Evolutionary conservation across 176 grass and related monocot genomes (phyloP).

Genomic region (Olyra latifolia): DNA sequence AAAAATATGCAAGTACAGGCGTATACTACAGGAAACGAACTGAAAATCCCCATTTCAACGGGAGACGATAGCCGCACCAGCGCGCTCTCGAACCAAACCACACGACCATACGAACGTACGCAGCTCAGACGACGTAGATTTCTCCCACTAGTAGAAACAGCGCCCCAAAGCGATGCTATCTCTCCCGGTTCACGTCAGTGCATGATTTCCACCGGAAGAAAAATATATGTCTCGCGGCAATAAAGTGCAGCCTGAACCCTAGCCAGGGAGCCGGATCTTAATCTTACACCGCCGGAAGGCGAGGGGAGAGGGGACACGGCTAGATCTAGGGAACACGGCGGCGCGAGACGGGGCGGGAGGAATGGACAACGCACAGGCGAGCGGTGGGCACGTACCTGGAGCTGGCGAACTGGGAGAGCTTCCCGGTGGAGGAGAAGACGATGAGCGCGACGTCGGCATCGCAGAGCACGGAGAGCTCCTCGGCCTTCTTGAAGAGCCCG

Average conservation of each 20-base stretch:
- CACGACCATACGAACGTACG: neutral
- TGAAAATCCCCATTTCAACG: slow-evolving; percentile 29
- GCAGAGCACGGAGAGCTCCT: slow-evolving; percentile 88
- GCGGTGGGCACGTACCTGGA: slow-evolving; percentile 50
- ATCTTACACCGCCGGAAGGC: slow-evolving; percentile 19
- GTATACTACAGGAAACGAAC: slow-evolving; percentile 14
- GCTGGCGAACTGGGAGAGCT: slow-evolving; percentile 85
- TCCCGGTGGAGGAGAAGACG: slow-evolving; percentile 89
- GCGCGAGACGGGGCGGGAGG: neutral
- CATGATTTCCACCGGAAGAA: neutral
- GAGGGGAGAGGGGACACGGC: neutral
- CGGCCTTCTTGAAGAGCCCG: slow-evolving; percentile 96
- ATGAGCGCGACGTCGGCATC: slow-evolving; percentile 92
- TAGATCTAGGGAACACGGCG: slow-evolving; percentile 34
- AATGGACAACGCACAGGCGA: neutral
- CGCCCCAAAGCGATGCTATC: neutral
- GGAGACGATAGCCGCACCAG: neutral
- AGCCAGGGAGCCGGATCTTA: slow-evolving; percentile 31
- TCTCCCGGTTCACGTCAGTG: neutral
- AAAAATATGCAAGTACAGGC: neutral
- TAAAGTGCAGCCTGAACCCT: slow-evolving; percentile 26
- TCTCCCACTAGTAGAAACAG: neutral
- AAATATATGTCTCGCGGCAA: neutral
- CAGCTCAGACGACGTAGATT: neutral
- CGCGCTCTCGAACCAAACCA: neutral